phyloP scores from a whole-genome alignment of 441 rosid species.

The Erodium texanum region DNA sequence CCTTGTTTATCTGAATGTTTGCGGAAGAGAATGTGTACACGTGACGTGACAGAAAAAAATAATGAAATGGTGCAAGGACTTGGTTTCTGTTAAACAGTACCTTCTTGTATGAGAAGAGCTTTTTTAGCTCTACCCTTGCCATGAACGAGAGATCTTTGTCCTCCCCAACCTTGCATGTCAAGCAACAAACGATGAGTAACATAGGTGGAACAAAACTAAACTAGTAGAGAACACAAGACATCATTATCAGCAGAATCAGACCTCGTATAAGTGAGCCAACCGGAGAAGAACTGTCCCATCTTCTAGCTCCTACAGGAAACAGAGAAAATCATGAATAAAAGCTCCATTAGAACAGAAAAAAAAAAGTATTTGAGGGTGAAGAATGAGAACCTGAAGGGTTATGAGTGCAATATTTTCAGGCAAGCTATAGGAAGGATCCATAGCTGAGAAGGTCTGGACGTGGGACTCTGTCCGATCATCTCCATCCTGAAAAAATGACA shows the following conservation, averaged over 20 bases:
- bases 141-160: conserved; percentile 61
- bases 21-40: neutral
- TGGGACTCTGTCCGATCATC: conserved; percentile 32
- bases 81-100: conserved; percentile 22
- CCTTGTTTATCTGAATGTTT: conserved; percentile 25
- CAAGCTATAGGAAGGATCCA: conserved; percentile 50
- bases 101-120: conserved; percentile 54
- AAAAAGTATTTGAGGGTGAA: neutral
- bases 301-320: conserved; percentile 43
- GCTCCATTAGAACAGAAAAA: neutral
- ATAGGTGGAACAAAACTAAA: neutral
- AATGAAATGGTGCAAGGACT: neutral
- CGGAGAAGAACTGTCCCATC: conserved; percentile 48
- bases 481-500: conserved; percentile 38
- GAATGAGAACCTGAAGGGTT: conserved; percentile 37
- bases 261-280: conserved; percentile 65
- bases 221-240: neutral
- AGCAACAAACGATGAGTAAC: conserved; percentile 11
- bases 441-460: conserved; percentile 39
- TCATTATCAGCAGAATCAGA: conserved; percentile 13
- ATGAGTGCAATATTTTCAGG: conserved; percentile 53
- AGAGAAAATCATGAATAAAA: neutral
- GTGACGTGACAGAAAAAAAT: neutral
- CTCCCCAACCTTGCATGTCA: conserved; percentile 57
- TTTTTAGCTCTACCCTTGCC: conserved; percentile 63